phyloP scores from a whole-genome alignment of 306 rosid genomes.

The Fragaria vesca region DNA sequence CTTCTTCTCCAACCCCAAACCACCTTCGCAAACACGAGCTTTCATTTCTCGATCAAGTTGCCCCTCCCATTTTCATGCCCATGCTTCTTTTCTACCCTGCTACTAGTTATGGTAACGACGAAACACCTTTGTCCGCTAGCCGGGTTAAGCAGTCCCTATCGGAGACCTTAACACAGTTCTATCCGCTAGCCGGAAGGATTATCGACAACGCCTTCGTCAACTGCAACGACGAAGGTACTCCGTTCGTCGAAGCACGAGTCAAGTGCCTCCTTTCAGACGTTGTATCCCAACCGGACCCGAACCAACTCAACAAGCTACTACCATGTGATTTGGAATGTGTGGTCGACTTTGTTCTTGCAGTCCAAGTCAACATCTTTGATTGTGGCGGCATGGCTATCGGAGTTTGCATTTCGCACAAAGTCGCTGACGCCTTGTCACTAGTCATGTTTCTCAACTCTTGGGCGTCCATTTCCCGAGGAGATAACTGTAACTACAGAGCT shows the following conservation, averaged over 20 bases:
- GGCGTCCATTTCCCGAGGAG: slow-evolving; percentile 18
- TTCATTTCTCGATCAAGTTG: slow-evolving; percentile 29
- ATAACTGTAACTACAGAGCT: neutral
- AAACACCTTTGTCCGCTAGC: neutral
- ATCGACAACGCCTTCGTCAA: slow-evolving; percentile 6
- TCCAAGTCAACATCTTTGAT: slow-evolving; percentile 25
- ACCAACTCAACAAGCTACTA: slow-evolving; percentile 21
- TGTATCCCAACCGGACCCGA: slow-evolving; percentile 11
- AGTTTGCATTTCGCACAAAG: slow-evolving; percentile 33
- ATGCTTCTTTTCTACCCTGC: slow-evolving; percentile 22
- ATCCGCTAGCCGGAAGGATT: slow-evolving; percentile 20
- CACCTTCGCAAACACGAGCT: slow-evolving; percentile 27
- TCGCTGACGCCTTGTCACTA: slow-evolving; percentile 30
- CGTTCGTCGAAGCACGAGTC: slow-evolving; percentile 15
- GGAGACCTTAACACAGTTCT: slow-evolving; percentile 19
- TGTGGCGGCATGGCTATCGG: slow-evolving; percentile 34
- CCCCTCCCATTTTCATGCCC: slow-evolving; percentile 24
- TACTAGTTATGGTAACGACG: neutral
- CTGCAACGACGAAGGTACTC: slow-evolving; percentile 19
- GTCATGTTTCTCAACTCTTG: slow-evolving; percentile 30
- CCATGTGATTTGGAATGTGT: slow-evolving; percentile 11
- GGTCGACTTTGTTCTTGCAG: slow-evolving; percentile 9
- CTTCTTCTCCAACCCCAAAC: slow-evolving; percentile 25
- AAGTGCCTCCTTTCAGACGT: neutral
- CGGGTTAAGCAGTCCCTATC: slow-evolving; percentile 23